phyloP scores from a whole-genome alignment of 805 yeast genomes.

The Wickerhamomyces xylosicus region DNA sequence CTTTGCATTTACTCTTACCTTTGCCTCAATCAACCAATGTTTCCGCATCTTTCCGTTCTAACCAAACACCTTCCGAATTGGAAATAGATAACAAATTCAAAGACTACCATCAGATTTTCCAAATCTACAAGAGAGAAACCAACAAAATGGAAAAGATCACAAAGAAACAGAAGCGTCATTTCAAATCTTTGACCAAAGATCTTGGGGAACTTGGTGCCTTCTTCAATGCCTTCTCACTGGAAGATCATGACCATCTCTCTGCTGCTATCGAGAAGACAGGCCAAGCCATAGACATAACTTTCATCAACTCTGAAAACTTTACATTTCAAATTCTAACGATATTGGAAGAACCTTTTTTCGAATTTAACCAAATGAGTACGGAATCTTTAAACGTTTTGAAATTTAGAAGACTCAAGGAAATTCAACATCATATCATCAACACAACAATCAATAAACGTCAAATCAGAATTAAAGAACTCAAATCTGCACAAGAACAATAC shows the following conservation, averaged over 20 bases:
- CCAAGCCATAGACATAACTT: conserved; percentile 69
- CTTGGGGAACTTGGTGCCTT: conserved; percentile 71
- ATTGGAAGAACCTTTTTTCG: conserved; percentile 28
- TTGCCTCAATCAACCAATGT: conserved; percentile 36
- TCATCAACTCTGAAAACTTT: conserved; percentile 37
- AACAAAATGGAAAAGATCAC: conserved; percentile 11
- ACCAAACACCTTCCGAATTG: conserved; percentile 4
- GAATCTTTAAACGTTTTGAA: conserved; percentile 36
- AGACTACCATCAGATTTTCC: conserved; percentile 19
- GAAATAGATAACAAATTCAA: conserved; percentile 11
- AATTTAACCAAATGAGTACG: conserved; percentile 23
- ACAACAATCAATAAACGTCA: conserved; percentile 27
- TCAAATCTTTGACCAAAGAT: conserved; percentile 49
- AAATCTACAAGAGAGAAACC: conserved; percentile 15
- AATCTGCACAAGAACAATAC: conserved; percentile 24
- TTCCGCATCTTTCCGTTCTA: conserved; percentile 16
- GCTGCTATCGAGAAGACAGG: conserved; percentile 72
- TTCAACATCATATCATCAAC: conserved; percentile 35
- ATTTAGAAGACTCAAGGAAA: conserved; percentile 47
- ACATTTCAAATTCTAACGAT: conserved; percentile 24
- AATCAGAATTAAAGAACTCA: conserved; percentile 20
- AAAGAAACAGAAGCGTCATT: conserved; percentile 23
- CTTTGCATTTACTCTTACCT: conserved; percentile 55
- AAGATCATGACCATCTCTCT: conserved; percentile 32
- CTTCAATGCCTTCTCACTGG: conserved; percentile 50